Evolutionary conservation across 2,329 filamentous ascomycete species (phyloP), one percentile per base, ranked within the genome.

Genomic region (Trichoderma sp.): DNA sequence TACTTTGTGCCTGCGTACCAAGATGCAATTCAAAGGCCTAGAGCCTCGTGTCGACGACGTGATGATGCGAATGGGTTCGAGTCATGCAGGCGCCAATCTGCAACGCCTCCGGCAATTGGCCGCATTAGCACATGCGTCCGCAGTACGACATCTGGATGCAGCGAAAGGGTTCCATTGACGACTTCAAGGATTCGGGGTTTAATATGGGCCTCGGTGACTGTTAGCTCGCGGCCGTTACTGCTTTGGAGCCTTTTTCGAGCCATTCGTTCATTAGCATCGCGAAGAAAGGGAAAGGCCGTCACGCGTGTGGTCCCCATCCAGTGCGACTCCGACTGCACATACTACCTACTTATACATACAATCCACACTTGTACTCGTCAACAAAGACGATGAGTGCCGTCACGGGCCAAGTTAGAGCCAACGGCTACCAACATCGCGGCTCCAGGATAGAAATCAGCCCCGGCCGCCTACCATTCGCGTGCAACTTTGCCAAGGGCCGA

Each of bases 11-110:
- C 39, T 43, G 39, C 39, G 10, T 8, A n/a, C n/a, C 39, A n/a
- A 7, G 18, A 10, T 24, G 21, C 46, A 49, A 11, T n/a, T 13
- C 46, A 49, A 49, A 21, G 46, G 46, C n/a, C 21, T 49, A 24
- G 46, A 49, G 26, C 51, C 61, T 66, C 51, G 32, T 65, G 51
- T 56, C 61, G 30, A 51, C 43, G 61, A 66, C 58, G 64, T 49
- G 64, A 66, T 66, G 64, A 66, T 66, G 64, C 51, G 64, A 66
- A 59, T 21, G 37, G 39, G 49, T 21, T 37, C 64, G 64, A 54
- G 58, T 59, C 46, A 68, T 60, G 65, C 65, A 68, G 65, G 65
- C 56, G 60, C 65, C 65, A 43, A 46, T 59, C 65, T 60, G 56
- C 58, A 68, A 52, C 46, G 56, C 58, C 56, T 43, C 46, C 65